Base-by-base conservation (phyloP, 1,284 basidiomycete genomes). In the Veloporphyrellus conicus region DNA sequence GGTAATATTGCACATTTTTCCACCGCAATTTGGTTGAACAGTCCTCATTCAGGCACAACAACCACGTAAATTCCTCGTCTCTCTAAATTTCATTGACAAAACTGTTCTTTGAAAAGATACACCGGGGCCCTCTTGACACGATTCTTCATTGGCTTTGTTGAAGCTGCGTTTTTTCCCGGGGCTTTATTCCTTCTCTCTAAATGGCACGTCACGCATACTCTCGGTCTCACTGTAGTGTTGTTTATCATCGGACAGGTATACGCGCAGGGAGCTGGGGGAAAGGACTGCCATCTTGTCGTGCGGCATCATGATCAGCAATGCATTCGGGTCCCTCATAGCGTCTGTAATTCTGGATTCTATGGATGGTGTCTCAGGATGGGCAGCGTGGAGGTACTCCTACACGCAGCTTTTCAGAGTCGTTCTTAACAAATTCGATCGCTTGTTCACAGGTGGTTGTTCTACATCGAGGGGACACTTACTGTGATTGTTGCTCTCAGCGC, bases 111-210 rank as follows among this genome's bases (percentile, higher is more conserved):
- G 25, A 27, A 6, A 56, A 87, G 81, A 63, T 91, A 86, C 58
- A 68, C 73, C 23, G 79, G 83, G 15, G 84, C 78, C 1, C 74
- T 91, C 14, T 67, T 84, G 22, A 84, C 82, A 0, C 77, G 88
- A 16, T 87, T 91, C 63, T 81, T 89, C 66, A 75, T 91, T 36
- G 86, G 82, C 19, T 67, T 68, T 47, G 64, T 81, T 4, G 82
- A 87, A 64, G 82, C 83, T 2, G 82, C 85, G 0, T 89, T 89
- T 69, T 87, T 86, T 60, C 86, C 87, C 41, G 87, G 84, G 83
- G 83, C 66, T 82, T 47, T 59, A 32, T 59, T 60, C 20, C 47
- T 59, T 47, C 53, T 59, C 12, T 57, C 69, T 38, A 79, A 79
- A 61, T 89, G 86, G 86, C 18, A 34, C 35, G 60, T 11, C 6